phyloP scores from a whole-genome alignment of 1,139 yeast genomes.

The Sugiyamaella grinbergsii region DNA sequence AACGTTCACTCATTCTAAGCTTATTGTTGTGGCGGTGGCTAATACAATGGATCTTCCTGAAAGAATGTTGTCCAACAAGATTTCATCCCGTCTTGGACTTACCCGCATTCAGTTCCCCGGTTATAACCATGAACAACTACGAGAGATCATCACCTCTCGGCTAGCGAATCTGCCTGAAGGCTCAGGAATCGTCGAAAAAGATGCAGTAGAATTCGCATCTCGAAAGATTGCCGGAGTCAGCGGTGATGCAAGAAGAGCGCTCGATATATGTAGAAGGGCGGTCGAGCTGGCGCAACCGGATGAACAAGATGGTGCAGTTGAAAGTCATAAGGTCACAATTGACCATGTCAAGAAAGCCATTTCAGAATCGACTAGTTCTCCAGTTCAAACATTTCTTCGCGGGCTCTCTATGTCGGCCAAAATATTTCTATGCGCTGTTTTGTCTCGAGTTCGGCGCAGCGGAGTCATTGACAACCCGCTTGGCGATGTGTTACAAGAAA shows the following conservation, averaged over 20 bases:
- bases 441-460: constrained; percentile 65
- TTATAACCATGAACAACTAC: constrained; percentile 77
- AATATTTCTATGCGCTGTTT: constrained; percentile 65
- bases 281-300: constrained; percentile 81
- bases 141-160: constrained; percentile 71
- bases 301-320: constrained; percentile 35
- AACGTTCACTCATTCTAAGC: constrained; percentile 71
- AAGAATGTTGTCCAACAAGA: constrained; percentile 79
- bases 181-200: constrained; percentile 51
- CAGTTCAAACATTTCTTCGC: constrained; percentile 60
- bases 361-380: constrained; percentile 76
- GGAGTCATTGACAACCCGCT: constrained; percentile 71
- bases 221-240: constrained; percentile 94
- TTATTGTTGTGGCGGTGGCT: constrained; percentile 90
- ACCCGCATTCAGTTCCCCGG: constrained; percentile 88
- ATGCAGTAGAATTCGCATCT: constrained; percentile 89
- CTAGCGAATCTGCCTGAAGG: constrained; percentile 40
- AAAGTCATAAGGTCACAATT: constrained; percentile 60
- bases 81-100: constrained; percentile 87
- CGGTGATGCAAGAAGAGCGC: constrained; percentile 95
- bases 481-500: constrained; percentile 80
- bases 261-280: constrained; percentile 86
- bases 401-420: constrained; percentile 70
- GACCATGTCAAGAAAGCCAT: constrained; percentile 76
- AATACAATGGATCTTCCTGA: constrained; percentile 98